Base-by-base conservation (phyloP, 106 monocot species). In the Dendrobium chrysotoxum region DNA sequence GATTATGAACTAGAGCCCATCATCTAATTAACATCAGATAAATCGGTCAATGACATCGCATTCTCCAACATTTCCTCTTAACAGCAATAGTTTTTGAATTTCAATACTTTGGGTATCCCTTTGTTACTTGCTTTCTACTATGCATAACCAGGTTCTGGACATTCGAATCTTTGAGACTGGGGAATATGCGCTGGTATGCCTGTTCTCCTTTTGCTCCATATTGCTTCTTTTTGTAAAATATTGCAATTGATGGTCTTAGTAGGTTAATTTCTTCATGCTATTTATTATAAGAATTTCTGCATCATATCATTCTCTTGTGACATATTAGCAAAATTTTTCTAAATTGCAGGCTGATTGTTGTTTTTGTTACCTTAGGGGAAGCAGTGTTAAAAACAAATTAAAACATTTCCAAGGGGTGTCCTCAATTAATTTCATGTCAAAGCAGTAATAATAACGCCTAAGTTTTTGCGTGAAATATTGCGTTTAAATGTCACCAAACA, bases 161-260 rank as follows among this genome's bases (percentile, higher is more conserved):
- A 53, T 96, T 3, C 75, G 76, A 53, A 90, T 84, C 46, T 96
- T 96, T 81, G 96, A 96, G 66, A 96, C 96, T 2, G 96, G 96
- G 26, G 96, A 96, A 50, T 86, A 90, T 87, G 96, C 96, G 61
- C 96, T 96, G 75, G 96, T 93, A 87, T 86, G 90, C 82, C 50
- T 55, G 30, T 75, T 53, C 16, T 53, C 0, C 53, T 8, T 12
- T 53, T 53, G 53, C 7, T 53, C 53, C 6, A 53, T 10, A 53
- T 53, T 53, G 53, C 53, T 53, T 10, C 53, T 53, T 55, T 55
- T 55, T 55, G 55, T 20, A 16, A 20, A 55, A 17, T 55, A 55
- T 42, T 42, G 42, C 42, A 42, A 1, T 55, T 15, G 4, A 55
- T 55, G 20, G 55, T 20, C 55, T 55, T 55, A 55, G 4, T 17